Conservation (phyloP, 2,329 filamentous ascomycete genomes). For the Tolypocladium paradoxum region DNA sequence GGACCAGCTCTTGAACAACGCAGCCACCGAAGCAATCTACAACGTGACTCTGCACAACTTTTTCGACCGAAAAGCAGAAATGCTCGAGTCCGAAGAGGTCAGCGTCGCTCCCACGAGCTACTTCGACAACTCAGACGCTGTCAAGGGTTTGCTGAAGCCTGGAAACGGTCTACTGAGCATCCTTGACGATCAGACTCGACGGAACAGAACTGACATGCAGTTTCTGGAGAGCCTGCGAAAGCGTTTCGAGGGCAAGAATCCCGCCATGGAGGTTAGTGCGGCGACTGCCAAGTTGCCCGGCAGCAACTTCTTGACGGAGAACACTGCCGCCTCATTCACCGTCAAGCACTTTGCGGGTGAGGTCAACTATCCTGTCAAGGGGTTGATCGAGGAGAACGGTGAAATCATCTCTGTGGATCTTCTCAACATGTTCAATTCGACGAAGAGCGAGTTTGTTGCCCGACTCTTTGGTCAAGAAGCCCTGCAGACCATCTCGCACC, state of each 20-base stretch:
- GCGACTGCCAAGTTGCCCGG: slow-evolving; percentile 69
- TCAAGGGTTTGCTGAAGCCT: slow-evolving; percentile 81
- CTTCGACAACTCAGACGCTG: slow-evolving; percentile 94
- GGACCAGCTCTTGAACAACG: slow-evolving; percentile 91
- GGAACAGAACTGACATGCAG: slow-evolving; percentile 79
- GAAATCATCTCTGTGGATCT: slow-evolving; percentile 93
- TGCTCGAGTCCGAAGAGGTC: slow-evolving; percentile 90
- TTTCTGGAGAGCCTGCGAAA: slow-evolving; percentile 84
- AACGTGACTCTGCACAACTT: slow-evolving; percentile 92
- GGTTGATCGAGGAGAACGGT: slow-evolving; percentile 87
- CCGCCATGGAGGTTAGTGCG: slow-evolving; percentile 70
- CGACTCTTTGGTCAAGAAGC: slow-evolving; percentile 95
- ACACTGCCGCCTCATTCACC: slow-evolving; percentile 70
- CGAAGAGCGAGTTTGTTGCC: slow-evolving; percentile 78
- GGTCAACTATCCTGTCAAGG: slow-evolving; percentile 83
- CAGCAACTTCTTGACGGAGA: slow-evolving; percentile 82
- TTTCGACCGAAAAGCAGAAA: slow-evolving; percentile 87
- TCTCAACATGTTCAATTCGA: slow-evolving; percentile 84
- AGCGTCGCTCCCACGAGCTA: slow-evolving; percentile 85
- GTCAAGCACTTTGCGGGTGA: slow-evolving; percentile 94
- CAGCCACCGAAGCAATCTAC: slow-evolving; percentile 83
- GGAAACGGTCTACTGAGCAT: slow-evolving; percentile 91
- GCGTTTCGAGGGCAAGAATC: slow-evolving; percentile 90
- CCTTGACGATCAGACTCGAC: slow-evolving; percentile 87
- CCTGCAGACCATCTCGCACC: slow-evolving; percentile 85